These are phyloP conservation scores for Cucurbitaria berberidis DNA, from an alignment of 2,329 filamentous ascomycete genomes.

Conservation along the genomic window DNA sequence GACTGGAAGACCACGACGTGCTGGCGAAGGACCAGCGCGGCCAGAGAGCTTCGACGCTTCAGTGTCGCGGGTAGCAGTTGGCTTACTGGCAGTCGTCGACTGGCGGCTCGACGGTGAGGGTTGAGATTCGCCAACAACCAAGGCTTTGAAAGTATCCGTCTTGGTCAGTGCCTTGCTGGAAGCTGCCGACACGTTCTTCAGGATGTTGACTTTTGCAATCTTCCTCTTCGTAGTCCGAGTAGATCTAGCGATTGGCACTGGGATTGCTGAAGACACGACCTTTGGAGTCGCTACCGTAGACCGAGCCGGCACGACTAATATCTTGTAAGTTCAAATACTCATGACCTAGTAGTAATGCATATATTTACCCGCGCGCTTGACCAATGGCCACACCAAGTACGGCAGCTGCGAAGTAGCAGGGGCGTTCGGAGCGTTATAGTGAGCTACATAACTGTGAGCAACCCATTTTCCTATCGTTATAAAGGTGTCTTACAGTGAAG, in stretches of 20 bases:
- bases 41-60: no score
- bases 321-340: not conserved
- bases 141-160: no score
- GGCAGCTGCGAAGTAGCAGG: not conserved
- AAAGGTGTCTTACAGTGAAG: no score
- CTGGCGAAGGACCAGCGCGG: no score
- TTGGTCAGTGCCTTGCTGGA: no score
- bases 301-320: not conserved
- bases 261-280: not conserved
- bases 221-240: not conserved
- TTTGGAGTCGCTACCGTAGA: not conserved
- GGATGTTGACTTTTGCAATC: not conserved
- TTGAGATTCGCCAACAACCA: no score
- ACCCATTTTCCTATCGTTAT: no score
- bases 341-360: not conserved
- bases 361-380: not conserved
- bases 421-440: not conserved
- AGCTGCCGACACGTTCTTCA: not conserved
- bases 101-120: no score
- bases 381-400: not conserved
- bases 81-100: no score
- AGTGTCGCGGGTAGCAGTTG: no score
- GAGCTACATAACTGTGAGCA: not conserved
- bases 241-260: not conserved
- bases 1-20: no score